phyloP scores from a whole-genome alignment of 2,329 filamentous ascomycete genomes.

The Lachnellula suecica region DNA sequence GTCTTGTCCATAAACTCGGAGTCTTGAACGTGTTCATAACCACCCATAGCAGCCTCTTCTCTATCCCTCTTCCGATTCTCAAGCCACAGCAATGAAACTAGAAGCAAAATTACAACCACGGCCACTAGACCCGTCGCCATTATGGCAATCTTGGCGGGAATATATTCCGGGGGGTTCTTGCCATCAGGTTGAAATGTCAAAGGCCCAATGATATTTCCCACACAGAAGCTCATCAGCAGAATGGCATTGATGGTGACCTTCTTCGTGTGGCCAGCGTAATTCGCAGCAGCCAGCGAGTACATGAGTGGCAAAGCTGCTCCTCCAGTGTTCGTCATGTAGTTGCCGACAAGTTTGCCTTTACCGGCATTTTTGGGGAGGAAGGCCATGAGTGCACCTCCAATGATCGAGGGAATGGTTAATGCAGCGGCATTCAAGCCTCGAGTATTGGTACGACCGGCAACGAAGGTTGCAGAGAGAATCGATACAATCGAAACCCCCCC shows the following conservation, averaged over 20 bases:
- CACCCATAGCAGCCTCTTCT: constrained; percentile 2
- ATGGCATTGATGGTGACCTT: not conserved
- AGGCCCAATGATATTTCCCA: constrained; percentile 56
- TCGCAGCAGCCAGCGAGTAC: constrained; percentile 22
- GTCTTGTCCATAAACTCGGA: constrained; percentile 15
- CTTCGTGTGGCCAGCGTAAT: constrained; percentile 45
- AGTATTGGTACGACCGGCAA: constrained; percentile 37
- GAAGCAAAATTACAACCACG: constrained; percentile 3
- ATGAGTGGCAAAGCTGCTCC: constrained; percentile 43
- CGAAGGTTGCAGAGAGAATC: constrained; percentile 36
- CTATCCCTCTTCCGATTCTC: constrained; percentile 13
- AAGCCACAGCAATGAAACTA: constrained; percentile 2
- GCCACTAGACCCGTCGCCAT: constrained; percentile 32
- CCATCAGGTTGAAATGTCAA: constrained; percentile 48
- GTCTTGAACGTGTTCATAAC: constrained; percentile 1
- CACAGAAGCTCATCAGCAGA: constrained; percentile 39
- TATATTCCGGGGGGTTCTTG: constrained; percentile 48
- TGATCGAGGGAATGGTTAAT: constrained; percentile 41
- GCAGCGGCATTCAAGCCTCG: not conserved
- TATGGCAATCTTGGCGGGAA: constrained; percentile 51
- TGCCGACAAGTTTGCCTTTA: constrained; percentile 41
- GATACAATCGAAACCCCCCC: constrained; percentile 42
- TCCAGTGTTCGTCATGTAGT: constrained; percentile 44
- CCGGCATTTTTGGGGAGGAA: constrained; percentile 39
- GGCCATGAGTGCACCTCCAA: constrained; percentile 43